phyloP scores from a whole-genome alignment of 345 rosid species.

The Anastatica hierochuntica region DNA sequence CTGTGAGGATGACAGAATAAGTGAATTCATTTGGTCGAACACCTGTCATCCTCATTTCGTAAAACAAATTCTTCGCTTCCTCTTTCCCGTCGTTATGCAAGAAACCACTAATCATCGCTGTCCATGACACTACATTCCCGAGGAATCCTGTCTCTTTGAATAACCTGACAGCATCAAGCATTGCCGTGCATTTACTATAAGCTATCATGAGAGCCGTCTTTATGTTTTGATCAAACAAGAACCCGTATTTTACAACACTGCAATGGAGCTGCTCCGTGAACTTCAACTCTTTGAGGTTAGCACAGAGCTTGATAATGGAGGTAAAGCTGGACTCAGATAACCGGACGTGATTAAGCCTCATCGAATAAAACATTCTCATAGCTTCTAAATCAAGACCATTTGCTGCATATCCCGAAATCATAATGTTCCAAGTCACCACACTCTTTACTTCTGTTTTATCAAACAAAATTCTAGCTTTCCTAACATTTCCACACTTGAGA shows the following conservation, averaged over 20 bases:
- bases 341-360: slow-evolving; percentile 42
- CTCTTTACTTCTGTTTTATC: slow-evolving; percentile 41
- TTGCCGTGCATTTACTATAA: slow-evolving; percentile 48
- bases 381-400: slow-evolving; percentile 60
- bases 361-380: slow-evolving; percentile 40
- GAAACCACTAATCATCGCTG: slow-evolving; percentile 70
- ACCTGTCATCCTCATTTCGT: slow-evolving; percentile 51
- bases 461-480: slow-evolving; percentile 52
- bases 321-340: slow-evolving; percentile 46
- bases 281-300: slow-evolving; percentile 38
- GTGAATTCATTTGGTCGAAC: slow-evolving; percentile 70
- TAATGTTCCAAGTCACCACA: slow-evolving; percentile 68
- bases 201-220: slow-evolving; percentile 54
- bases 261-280: slow-evolving; percentile 67
- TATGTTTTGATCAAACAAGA: slow-evolving; percentile 42
- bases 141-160: slow-evolving; percentile 33
- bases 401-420: slow-evolving; percentile 50
- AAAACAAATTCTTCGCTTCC: slow-evolving; percentile 44
- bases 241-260: slow-evolving; percentile 46
- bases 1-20: slow-evolving; percentile 64
- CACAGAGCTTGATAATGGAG: slow-evolving; percentile 56
- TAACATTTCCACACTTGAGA: slow-evolving; percentile 44
- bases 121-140: slow-evolving; percentile 63
- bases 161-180: slow-evolving; percentile 45
- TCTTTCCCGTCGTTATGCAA: slow-evolving; percentile 50